Conservation (phyloP, 768 basidiomycete species). For the Rhizopogon salebrosus region DNA sequence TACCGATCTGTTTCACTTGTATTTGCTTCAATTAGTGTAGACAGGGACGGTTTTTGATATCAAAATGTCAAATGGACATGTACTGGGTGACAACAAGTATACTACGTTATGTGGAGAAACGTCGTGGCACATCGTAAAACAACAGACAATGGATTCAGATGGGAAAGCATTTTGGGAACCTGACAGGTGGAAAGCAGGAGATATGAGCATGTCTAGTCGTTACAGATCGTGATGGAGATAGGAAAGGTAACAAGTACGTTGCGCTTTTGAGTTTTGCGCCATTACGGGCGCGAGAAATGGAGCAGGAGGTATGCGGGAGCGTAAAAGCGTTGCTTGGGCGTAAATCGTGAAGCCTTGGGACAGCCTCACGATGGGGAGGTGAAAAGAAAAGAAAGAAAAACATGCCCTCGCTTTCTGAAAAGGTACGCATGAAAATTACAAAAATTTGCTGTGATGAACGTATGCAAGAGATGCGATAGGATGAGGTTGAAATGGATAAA, state of each 20-base stretch:
- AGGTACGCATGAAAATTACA: constrained; percentile 11
- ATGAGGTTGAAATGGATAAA: constrained; percentile 25
- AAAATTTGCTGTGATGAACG: constrained; percentile 20
- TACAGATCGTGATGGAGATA: constrained; percentile 41
- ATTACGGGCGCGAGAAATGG: background rate
- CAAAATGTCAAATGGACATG: constrained; percentile 4
- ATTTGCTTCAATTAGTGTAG: background rate
- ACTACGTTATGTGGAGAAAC: constrained; percentile 15
- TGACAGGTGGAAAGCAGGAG: constrained; percentile 24
- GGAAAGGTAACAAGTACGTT: constrained; percentile 5
- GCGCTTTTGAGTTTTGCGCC: background rate
- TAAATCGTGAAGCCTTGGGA: constrained; percentile 19
- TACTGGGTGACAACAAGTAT: constrained; percentile 9
- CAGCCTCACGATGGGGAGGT: constrained; percentile 6
- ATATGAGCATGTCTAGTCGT: constrained; percentile 68
- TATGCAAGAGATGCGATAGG: constrained; percentile 30
- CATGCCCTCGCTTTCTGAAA: constrained; percentile 7
- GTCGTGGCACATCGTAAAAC: constrained; percentile 28
- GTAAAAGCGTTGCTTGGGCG: constrained; percentile 22
- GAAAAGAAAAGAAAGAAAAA: background rate
- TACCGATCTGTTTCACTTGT: background rate
- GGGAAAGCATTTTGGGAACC: constrained; percentile 30
- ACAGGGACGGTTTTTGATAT: background rate
- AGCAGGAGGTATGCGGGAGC: constrained; percentile 13
- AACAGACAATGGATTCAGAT: constrained; percentile 16